Conservation (phyloP, 2,329 filamentous ascomycete species). For the Penicillium sp. region DNA sequence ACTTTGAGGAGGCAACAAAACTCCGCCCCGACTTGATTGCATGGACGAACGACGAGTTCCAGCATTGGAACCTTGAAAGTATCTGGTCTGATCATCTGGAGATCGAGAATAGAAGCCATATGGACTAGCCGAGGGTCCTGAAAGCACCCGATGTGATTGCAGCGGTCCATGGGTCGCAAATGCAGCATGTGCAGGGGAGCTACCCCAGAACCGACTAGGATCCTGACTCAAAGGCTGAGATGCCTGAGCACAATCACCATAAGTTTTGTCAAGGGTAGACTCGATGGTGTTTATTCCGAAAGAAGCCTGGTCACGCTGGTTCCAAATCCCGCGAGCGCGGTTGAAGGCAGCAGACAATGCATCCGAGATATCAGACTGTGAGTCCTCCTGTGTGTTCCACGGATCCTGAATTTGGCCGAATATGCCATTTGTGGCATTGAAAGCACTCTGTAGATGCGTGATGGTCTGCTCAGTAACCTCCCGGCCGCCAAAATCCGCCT, state of each 20-base stretch:
- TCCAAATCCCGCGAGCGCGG: slow-evolving; percentile 34
- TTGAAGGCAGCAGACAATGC: slow-evolving; percentile 41
- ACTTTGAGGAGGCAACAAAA: slow-evolving; percentile 32
- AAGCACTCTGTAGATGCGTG: slow-evolving; percentile 48
- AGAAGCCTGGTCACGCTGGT: slow-evolving; percentile 20
- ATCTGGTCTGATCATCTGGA: slow-evolving; percentile 29
- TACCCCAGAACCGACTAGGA: slow-evolving; percentile 29
- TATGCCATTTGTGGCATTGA: slow-evolving; percentile 47
- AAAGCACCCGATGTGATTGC: slow-evolving; percentile 33
- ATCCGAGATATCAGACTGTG: slow-evolving; percentile 44
- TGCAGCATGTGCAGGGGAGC: slow-evolving; percentile 18
- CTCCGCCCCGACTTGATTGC: slow-evolving; percentile 29
- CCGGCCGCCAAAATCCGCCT: slow-evolving; percentile 46
- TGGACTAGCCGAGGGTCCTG: slow-evolving; percentile 29
- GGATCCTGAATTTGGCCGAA: slow-evolving; percentile 40
- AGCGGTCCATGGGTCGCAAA: slow-evolving; percentile 20
- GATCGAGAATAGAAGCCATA: slow-evolving; percentile 29
- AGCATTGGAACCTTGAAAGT: slow-evolving; percentile 22
- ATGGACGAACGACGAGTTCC: slow-evolving; percentile 28
- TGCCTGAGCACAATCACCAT: slow-evolving; percentile 22
- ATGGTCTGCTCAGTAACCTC: slow-evolving; percentile 51
- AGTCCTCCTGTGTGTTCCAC: slow-evolving; percentile 44
- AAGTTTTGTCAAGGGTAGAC: slow-evolving; percentile 25
- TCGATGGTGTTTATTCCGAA: slow-evolving; percentile 27
- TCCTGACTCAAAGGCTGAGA: slow-evolving; percentile 25